phyloP scores from a whole-genome alignment of 169 alveolate species.

The Cryptosporidium bovis region DNA sequence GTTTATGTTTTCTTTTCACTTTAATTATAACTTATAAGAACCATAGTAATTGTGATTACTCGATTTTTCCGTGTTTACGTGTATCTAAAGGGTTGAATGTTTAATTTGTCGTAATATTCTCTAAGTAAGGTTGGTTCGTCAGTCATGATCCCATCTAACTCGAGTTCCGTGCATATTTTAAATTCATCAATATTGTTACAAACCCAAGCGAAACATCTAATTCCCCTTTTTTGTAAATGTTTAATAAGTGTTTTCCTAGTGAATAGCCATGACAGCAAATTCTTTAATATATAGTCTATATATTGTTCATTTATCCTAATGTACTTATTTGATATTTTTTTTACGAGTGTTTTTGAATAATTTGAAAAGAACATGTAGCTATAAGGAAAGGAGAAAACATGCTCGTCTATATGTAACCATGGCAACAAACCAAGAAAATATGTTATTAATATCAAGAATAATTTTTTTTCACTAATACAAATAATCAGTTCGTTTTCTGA shows the following conservation, averaged over 20 bases:
- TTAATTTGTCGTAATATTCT: slow-evolving; percentile 35
- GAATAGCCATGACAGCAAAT: slow-evolving; percentile 42
- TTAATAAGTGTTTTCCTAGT: slow-evolving; percentile 20
- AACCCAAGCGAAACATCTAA: slow-evolving; percentile 73
- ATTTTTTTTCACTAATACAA: slow-evolving; percentile 23
- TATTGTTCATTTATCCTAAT: neutral
- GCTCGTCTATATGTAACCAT: slow-evolving; percentile 51
- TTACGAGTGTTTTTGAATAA: slow-evolving; percentile 15
- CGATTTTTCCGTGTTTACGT: neutral
- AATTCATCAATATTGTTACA: slow-evolving; percentile 62
- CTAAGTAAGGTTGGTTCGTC: slow-evolving; percentile 53
- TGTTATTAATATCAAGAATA: slow-evolving; percentile 14
- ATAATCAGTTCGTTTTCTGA: slow-evolving; percentile 17
- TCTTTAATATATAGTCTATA: slow-evolving; percentile 3
- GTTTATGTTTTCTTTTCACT: too few relatives aligned
- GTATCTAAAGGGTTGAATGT: slow-evolving; percentile 38
- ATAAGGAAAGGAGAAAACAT: slow-evolving; percentile 62
- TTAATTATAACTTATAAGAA: neutral
- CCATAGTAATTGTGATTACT: neutral
- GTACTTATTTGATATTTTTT: slow-evolving; percentile 29
- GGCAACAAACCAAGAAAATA: slow-evolving; percentile 58
- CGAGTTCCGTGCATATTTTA: slow-evolving; percentile 40
- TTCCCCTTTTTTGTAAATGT: slow-evolving; percentile 67
- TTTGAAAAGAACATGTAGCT: slow-evolving; percentile 55
- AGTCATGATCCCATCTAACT: slow-evolving; percentile 67